Conservation (phyloP, 805 yeast species). For the Kluyveromyces starmeri region DNA sequence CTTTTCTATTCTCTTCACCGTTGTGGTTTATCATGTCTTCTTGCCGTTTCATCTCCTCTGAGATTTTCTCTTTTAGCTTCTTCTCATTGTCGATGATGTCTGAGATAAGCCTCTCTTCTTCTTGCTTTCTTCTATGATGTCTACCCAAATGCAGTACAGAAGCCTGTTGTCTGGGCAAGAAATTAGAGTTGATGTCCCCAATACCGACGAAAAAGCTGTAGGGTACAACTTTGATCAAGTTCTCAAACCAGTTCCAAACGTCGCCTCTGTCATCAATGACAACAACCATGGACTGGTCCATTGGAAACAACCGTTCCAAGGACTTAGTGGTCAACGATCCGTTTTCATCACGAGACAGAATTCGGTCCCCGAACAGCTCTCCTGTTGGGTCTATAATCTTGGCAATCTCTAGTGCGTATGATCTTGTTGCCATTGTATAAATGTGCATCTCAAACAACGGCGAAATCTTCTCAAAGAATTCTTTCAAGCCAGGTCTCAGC, state of each 20-base stretch:
- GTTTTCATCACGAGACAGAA: conserved; percentile 87
- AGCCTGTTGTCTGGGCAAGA: conserved; percentile 72
- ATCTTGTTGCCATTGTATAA: conserved; percentile 96
- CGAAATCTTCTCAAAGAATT: conserved; percentile 58
- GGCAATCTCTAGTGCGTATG: conserved; percentile 86
- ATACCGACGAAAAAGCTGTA: conserved; percentile 94
- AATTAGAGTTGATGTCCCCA: conserved; percentile 92
- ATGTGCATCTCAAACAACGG: conserved; percentile 81
- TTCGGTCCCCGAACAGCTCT: conserved; percentile 79
- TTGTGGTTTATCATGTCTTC: conserved; percentile 29
- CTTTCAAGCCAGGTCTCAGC: conserved; percentile 75
- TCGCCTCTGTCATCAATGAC: conserved; percentile 97
- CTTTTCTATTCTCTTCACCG: conserved; percentile 23
- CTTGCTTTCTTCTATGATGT: conserved; percentile 23
- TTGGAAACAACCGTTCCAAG: conserved; percentile 81
- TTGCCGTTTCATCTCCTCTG: conserved; percentile 28
- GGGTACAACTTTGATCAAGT: conserved; percentile 86
- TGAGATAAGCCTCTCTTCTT: conserved; percentile 27
- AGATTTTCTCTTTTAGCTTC: conserved; percentile 23
- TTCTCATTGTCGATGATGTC: conserved; percentile 28
- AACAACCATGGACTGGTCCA: conserved; percentile 92
- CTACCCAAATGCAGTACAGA: conserved; percentile 40
- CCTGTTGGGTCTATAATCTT: conserved; percentile 87
- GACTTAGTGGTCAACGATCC: conserved; percentile 88
- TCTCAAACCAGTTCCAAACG: conserved; percentile 96